phyloP scores from a whole-genome alignment of 1,284 basidiomycete genomes.

The Butyriboletus pseudospeciosus region DNA sequence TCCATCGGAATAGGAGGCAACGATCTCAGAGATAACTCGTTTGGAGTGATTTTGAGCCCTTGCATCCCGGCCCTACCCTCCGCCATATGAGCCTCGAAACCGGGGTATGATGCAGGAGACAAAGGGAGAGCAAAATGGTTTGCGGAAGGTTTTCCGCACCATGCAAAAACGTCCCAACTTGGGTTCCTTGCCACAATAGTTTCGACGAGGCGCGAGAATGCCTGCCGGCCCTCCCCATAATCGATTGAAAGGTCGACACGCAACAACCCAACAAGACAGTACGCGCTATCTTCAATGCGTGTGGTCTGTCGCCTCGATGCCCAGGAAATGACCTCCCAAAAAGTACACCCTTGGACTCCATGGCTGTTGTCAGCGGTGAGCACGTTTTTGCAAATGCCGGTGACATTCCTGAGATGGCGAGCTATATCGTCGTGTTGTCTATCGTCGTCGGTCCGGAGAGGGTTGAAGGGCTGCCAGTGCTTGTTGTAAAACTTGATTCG shows the following conservation, averaged over 20 bases:
- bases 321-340: constrained; percentile 21
- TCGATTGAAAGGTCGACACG: constrained; percentile 6
- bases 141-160: constrained; percentile 11
- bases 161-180: constrained; percentile 15
- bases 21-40: neutral
- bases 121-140: constrained; percentile 13
- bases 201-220: constrained; percentile 10
- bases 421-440: neutral
- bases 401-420: neutral
- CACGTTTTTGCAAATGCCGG: neutral
- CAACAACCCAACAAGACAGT: constrained; percentile 13
- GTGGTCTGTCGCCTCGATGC: constrained; percentile 13
- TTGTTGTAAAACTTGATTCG: constrained; percentile 14
- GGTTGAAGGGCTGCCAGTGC: constrained; percentile 4
- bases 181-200: constrained; percentile 2
- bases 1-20: constrained; percentile 1
- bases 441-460: neutral
- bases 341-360: constrained; percentile 2
- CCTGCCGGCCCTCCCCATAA: constrained; percentile 13
- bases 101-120: constrained; percentile 6
- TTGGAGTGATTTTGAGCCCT: neutral
- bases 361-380: constrained; percentile 3
- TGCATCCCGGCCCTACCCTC: constrained; percentile 1
- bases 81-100: neutral
- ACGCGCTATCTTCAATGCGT: constrained; percentile 11